A percentile compares a stretch with the other conserved stretches of the same genome.
phyloP scores from a whole-genome alignment of 2,329 filamentous ascomycete genomes.

The Chalaropsis ovoidea region DNA sequence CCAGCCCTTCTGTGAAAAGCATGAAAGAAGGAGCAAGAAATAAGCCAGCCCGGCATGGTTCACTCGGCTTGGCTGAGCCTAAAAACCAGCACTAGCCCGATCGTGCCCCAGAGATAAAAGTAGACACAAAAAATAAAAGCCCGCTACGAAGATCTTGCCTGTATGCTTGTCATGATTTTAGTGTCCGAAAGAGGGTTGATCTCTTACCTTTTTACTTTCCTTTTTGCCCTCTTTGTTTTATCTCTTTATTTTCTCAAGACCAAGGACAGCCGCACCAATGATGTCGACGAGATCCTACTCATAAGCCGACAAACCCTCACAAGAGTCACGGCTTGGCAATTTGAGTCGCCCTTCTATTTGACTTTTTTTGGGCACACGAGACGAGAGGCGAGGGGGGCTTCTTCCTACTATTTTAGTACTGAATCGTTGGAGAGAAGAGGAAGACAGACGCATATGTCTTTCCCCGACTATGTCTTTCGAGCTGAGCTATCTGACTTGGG shows the following conservation, averaged over 20 bases:
- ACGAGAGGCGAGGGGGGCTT: not conserved
- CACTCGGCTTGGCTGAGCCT: too few relatives aligned
- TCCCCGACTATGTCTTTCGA: not conserved
- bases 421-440: not conserved
- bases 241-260: not conserved
- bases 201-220: too few relatives aligned
- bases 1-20: too few relatives aligned
- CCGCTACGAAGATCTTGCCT: not conserved
- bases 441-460: constrained; percentile 12
- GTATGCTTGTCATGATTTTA: not conserved
- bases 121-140: too few relatives aligned
- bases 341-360: not conserved
- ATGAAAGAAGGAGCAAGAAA: too few relatives aligned
- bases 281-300: not conserved
- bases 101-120: too few relatives aligned
- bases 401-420: too few relatives aligned
- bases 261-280: not conserved
- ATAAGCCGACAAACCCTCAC: too few relatives aligned
- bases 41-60: too few relatives aligned
- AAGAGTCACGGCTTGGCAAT: too few relatives aligned
- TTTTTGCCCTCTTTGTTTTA: not conserved
- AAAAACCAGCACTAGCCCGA: too few relatives aligned
- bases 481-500: not conserved
- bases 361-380: not conserved
- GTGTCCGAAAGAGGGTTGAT: not conserved